These are phyloP conservation scores for Saxophila tyrrhenica DNA, from an alignment of 495 filamentous ascomycete species.

Conservation along the genomic window DNA sequence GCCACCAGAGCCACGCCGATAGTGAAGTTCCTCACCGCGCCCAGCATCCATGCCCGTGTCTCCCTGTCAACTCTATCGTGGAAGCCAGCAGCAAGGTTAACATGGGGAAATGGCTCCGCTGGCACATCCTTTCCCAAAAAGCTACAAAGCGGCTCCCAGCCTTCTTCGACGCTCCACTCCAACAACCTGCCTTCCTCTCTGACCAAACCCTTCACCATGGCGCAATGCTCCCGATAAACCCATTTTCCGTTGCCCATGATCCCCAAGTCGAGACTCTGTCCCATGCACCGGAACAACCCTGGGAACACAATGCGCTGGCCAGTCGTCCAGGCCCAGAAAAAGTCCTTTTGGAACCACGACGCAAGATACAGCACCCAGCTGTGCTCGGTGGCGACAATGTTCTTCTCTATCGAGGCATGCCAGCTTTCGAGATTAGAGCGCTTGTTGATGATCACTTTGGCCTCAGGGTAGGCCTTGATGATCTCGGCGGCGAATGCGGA, in stretches of 20 bases:
- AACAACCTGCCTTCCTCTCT: conserved; percentile 10
- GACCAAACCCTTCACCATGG: conserved; percentile 15
- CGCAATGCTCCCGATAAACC: conserved; percentile 17
- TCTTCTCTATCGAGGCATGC: background rate
- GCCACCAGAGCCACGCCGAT: background rate
- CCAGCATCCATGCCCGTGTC: background rate
- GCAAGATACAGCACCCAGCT: conserved; percentile 3
- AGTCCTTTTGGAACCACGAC: conserved; percentile 1
- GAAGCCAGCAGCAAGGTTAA: background rate
- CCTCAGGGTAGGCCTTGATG: background rate
- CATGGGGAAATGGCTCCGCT: background rate
- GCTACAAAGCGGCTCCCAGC: conserved; percentile 32
- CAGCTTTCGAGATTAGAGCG: conserved; percentile 1
- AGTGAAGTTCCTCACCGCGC: background rate
- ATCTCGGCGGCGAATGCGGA: background rate
- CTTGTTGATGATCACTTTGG: background rate
- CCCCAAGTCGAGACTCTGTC: conserved; percentile 8
- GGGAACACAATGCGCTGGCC: conserved; percentile 7
- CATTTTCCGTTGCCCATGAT: conserved; percentile 19
- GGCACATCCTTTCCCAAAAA: conserved; percentile 14
- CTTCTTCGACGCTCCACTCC: conserved; percentile 23
- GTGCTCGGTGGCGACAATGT: background rate
- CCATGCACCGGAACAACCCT: conserved; percentile 14
- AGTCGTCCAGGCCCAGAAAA: background rate
- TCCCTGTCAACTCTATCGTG: background rate